These are phyloP conservation scores for Miamiensis avidus DNA, from an alignment of 169 alveolate genomes.

Conservation along the genomic window DNA sequence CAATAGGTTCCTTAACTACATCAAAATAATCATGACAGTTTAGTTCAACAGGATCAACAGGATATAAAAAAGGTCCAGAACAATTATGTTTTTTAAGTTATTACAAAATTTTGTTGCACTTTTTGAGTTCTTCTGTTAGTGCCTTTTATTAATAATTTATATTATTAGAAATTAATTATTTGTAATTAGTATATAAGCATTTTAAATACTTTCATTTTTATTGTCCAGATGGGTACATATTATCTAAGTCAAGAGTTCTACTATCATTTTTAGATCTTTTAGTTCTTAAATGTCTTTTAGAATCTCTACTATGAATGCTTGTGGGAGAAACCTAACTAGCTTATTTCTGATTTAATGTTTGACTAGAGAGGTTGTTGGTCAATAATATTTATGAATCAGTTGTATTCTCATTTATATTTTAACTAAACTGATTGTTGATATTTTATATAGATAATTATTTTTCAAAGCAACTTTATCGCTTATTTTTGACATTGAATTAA, in stretches of 20 bases:
- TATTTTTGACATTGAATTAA: too few species aligned
- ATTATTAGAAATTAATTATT: too few species aligned
- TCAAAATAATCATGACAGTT: constrained; percentile 75
- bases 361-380: too few species aligned
- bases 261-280: neutral
- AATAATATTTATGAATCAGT: too few species aligned
- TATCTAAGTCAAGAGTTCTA: too few species aligned
- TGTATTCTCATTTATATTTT: too few species aligned
- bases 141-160: neutral
- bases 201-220: neutral
- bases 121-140: constrained; percentile 18
- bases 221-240: too few species aligned
- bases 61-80: constrained; percentile 69
- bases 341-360: too few species aligned
- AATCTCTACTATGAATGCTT: neutral
- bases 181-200: too few species aligned
- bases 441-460: neutral
- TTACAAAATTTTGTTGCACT: constrained; percentile 35
- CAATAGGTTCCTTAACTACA: constrained; percentile 77
- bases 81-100: constrained; percentile 49
- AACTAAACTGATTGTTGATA: neutral
- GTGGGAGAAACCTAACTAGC: neutral
- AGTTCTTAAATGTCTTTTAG: neutral
- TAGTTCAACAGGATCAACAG: constrained; percentile 57
- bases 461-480: neutral